Conservation (phyloP, 2,329 filamentous ascomycete genomes). For the Diaporthe ilicicola region DNA sequence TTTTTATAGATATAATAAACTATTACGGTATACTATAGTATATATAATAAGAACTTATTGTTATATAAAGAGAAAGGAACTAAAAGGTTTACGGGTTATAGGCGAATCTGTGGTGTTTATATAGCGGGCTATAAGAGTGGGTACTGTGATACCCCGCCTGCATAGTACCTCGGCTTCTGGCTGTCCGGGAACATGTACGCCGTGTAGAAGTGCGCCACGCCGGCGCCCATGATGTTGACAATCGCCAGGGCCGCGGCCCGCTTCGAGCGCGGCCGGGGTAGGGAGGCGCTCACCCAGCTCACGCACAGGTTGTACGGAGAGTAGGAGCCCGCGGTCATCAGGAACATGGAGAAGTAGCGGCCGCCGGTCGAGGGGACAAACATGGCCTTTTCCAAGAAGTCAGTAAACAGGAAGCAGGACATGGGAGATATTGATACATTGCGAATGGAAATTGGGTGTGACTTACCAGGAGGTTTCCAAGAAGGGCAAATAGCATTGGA, state of each 20-base stretch:
- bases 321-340: slow-evolving; percentile 36
- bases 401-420: background rate
- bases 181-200: slow-evolving; percentile 43
- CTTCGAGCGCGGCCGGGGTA: slow-evolving; percentile 38
- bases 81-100: too few species aligned
- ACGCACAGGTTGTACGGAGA: slow-evolving; percentile 35
- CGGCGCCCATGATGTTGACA: slow-evolving; percentile 39
- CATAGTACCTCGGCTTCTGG: slow-evolving; percentile 42
- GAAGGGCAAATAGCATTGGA: slow-evolving; percentile 37
- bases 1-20: too few species aligned
- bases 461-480: slow-evolving; percentile 18
- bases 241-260: slow-evolving; percentile 37
- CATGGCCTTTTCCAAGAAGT: background rate
- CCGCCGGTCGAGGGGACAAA: slow-evolving; percentile 27
- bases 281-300: slow-evolving; percentile 37
- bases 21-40: too few species aligned
- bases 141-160: too few species aligned
- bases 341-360: slow-evolving; percentile 32
- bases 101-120: too few species aligned
- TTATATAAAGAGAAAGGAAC: too few species aligned
- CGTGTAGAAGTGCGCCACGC: slow-evolving; percentile 41
- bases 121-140: too few species aligned
- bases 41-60: too few species aligned
- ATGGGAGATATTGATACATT: background rate
- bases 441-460: background rate